Evolutionary conservation across 306 rosid species (phyloP).

Genomic region (Lathyrus oleraceus): DNA sequence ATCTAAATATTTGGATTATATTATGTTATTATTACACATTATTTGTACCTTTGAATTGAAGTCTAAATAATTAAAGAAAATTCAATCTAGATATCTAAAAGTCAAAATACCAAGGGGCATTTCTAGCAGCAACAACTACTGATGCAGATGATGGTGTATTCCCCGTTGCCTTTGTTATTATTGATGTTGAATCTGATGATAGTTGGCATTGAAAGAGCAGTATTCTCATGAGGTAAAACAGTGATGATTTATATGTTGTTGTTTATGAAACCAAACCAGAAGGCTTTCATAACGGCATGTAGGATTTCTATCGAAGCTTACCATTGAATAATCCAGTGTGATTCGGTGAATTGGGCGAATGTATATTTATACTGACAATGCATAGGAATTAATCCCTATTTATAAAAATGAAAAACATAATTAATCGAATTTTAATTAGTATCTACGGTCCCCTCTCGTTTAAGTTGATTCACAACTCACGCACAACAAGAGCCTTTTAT

Average conservation of each 20-base stretch:
- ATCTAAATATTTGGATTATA: too few relatives aligned
- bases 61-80: too few relatives aligned
- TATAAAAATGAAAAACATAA: too few relatives aligned
- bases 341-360: slow-evolving; percentile 87
- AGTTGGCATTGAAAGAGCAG: slow-evolving; percentile 88
- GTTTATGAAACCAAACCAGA: slow-evolving; percentile 73
- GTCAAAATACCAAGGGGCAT: slow-evolving; percentile 91
- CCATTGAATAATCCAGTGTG: slow-evolving; percentile 79
- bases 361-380: too few relatives aligned
- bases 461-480: too few relatives aligned
- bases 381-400: too few relatives aligned
- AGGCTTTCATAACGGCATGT: slow-evolving; percentile 63
- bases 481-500: too few relatives aligned
- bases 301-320: slow-evolving; percentile 78
- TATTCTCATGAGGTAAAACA: slow-evolving; percentile 94
- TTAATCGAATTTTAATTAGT: too few relatives aligned
- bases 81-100: too few relatives aligned
- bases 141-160: slow-evolving; percentile 87
- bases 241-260: slow-evolving; percentile 81
- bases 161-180: slow-evolving; percentile 92
- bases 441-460: too few relatives aligned
- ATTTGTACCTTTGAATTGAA: too few relatives aligned
- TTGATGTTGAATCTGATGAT: slow-evolving; percentile 86
- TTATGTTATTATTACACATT: too few relatives aligned
- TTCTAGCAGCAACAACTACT: slow-evolving; percentile 86